A percentile compares a stretch with the other conserved stretches of the same genome.
These are phyloP conservation scores for Fibroporia radiculosa DNA, from an alignment of 768 basidiomycete genomes.

Conservation along the genomic window DNA sequence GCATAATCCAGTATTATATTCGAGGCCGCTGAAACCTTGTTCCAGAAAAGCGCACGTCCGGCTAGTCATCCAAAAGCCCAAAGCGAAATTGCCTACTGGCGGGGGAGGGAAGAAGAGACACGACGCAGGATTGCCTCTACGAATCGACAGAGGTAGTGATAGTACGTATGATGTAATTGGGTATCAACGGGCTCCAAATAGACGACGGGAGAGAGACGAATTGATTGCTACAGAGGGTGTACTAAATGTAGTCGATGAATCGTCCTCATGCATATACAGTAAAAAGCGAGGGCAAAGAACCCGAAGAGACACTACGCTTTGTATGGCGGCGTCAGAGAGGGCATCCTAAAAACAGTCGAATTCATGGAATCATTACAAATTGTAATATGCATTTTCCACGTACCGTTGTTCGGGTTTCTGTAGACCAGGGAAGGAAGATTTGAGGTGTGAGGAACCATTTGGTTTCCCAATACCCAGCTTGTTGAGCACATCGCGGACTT, in stretches of 20 bases:
- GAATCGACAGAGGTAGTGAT: slow-evolving; percentile 8
- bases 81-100: slow-evolving; percentile 81
- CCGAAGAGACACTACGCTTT: slow-evolving; percentile 17
- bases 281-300: too few species aligned
- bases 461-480: slow-evolving; percentile 78
- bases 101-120: slow-evolving; percentile 78
- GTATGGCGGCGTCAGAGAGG: slow-evolving; percentile 26
- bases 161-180: neutral
- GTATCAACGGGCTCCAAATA: neutral
- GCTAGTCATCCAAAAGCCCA: slow-evolving; percentile 81
- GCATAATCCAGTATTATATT: neutral
- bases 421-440: slow-evolving; percentile 60
- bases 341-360: slow-evolving; percentile 4
- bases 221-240: too few species aligned
- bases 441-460: slow-evolving; percentile 51
- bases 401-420: slow-evolving; percentile 39
- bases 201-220: neutral
- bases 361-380: neutral
- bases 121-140: slow-evolving; percentile 27
- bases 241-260: too few species aligned
- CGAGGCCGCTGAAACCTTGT: neutral
- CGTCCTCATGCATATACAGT: neutral
- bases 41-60: slow-evolving; percentile 57
- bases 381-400: slow-evolving; percentile 3
- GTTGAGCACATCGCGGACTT: slow-evolving; percentile 77